Evolutionary conservation across 2,329 filamentous ascomycete species (phyloP).

Genomic region (Trichoderma polysporum): DNA sequence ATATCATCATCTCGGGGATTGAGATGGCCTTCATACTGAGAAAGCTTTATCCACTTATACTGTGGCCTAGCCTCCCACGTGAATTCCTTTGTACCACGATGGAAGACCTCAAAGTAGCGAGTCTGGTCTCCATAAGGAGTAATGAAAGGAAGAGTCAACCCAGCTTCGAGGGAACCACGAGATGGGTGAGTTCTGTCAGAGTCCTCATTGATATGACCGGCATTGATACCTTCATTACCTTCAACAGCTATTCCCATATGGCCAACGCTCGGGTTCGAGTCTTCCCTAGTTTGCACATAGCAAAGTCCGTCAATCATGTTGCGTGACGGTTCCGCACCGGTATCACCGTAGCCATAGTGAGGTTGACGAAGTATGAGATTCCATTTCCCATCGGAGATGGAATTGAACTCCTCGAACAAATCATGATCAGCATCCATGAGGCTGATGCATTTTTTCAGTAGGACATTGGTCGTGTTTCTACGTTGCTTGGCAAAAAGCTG

Average conservation of each 20-base stretch:
- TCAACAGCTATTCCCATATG: slow-evolving; percentile 37
- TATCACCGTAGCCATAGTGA: slow-evolving; percentile 45
- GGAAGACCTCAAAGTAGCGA: slow-evolving; percentile 39
- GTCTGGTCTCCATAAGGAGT: slow-evolving; percentile 34
- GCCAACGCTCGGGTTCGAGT: slow-evolving; percentile 46
- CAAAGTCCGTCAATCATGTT: slow-evolving; percentile 56
- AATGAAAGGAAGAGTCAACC: slow-evolving; percentile 33
- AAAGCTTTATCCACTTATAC: slow-evolving; percentile 38
- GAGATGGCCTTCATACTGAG: slow-evolving; percentile 31
- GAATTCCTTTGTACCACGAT: slow-evolving; percentile 33
- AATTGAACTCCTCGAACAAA: slow-evolving; percentile 52
- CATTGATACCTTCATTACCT: slow-evolving; percentile 36
- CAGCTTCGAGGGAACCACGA: slow-evolving; percentile 33
- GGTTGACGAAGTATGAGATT: slow-evolving; percentile 53
- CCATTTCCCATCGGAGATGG: slow-evolving; percentile 54
- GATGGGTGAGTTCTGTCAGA: slow-evolving; percentile 50
- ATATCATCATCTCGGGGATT: slow-evolving; percentile 34
- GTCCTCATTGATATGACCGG: slow-evolving; percentile 50
- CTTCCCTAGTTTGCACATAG: slow-evolving; percentile 52
- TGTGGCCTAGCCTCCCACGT: slow-evolving; percentile 32
- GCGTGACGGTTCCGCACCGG: slow-evolving; percentile 42
- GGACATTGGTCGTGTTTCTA: slow-evolving; percentile 54
- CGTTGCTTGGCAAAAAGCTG: slow-evolving; percentile 56
- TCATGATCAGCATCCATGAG: slow-evolving; percentile 53
- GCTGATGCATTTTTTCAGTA: slow-evolving; percentile 48